Percentiles rank a stretch among this genome's conserved stretches.
Conservation (phyloP, 1,284 basidiomycete genomes). For the Fomes fomentarius region DNA sequence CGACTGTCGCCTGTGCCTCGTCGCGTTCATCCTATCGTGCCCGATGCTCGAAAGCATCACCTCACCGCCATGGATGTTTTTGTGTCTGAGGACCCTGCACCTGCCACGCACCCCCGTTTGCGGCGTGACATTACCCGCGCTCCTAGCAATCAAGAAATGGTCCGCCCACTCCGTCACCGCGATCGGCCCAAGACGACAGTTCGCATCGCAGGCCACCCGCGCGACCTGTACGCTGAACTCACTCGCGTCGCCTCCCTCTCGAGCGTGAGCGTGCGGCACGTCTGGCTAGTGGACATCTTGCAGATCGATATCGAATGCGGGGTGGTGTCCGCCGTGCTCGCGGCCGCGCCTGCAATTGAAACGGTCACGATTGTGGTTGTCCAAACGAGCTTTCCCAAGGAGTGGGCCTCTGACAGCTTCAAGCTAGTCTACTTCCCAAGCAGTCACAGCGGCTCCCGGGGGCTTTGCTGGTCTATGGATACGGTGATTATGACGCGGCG, state of each 20-base stretch:
- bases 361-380: not conserved
- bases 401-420: too few species aligned
- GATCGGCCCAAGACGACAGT: not conserved
- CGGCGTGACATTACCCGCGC: too few species aligned
- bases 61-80: not conserved
- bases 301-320: not conserved
- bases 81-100: too few species aligned
- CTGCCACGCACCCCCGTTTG: not conserved
- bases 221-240: not conserved
- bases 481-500: not conserved
- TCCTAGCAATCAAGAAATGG: not conserved
- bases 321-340: not conserved
- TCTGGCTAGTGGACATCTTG: not conserved
- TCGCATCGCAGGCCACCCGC: not conserved
- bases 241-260: not conserved
- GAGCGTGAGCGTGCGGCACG: not conserved
- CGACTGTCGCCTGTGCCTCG: not conserved
- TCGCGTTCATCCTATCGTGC: not conserved
- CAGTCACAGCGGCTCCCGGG: not conserved
- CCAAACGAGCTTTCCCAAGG: not conserved
- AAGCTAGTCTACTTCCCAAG: not conserved
- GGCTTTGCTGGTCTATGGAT: not conserved
- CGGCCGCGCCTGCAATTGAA: not conserved
- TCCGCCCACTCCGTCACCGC: not conserved
- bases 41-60: not conserved